Evolutionary conservation across 179 eudicot species (phyloP).

Genomic region (Silene coronaria): DNA sequence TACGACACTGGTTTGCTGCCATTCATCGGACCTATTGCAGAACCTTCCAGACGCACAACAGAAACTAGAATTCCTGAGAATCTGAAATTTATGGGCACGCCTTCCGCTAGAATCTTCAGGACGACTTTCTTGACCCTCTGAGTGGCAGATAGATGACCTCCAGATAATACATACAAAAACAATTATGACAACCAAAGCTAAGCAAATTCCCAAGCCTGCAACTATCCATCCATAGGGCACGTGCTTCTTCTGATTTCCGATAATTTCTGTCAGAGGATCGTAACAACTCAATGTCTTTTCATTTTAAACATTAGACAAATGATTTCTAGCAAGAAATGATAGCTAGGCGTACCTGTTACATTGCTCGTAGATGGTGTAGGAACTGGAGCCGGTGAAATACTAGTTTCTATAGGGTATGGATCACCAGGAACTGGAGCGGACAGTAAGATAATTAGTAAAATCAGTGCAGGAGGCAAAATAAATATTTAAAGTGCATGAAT

Average conservation of each 20-base stretch:
- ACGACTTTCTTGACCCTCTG: constrained; percentile 32
- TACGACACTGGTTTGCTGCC: constrained; percentile 45
- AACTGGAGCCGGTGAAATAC: constrained; percentile 48
- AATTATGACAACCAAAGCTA: constrained; percentile 48
- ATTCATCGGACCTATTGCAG: constrained; percentile 51
- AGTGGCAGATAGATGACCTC: constrained; percentile 48
- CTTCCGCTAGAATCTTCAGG: constrained; percentile 52
- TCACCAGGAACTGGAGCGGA: constrained; percentile 73
- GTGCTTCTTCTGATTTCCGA: constrained; percentile 39
- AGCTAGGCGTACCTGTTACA: constrained; percentile 40
- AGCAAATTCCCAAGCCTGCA: constrained; percentile 56
- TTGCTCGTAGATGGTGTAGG: constrained; percentile 44
- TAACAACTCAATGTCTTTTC: constrained; percentile 2
- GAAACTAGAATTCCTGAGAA: constrained; percentile 61
- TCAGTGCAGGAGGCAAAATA: not conserved
- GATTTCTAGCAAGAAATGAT: not conserved
- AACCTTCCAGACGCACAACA: constrained; percentile 78
- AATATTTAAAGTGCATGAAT: not conserved
- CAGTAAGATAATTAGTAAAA: not conserved
- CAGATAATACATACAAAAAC: constrained; percentile 43
- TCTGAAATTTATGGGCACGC: constrained; percentile 51
- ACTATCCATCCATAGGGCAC: constrained; percentile 76
- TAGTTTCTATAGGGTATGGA: constrained; percentile 49
- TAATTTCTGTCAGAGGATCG: constrained; percentile 35
- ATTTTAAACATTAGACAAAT: not conserved